phyloP scores from a whole-genome alignment of 805 yeast species.

The Kodamaea nitidulidarum region DNA sequence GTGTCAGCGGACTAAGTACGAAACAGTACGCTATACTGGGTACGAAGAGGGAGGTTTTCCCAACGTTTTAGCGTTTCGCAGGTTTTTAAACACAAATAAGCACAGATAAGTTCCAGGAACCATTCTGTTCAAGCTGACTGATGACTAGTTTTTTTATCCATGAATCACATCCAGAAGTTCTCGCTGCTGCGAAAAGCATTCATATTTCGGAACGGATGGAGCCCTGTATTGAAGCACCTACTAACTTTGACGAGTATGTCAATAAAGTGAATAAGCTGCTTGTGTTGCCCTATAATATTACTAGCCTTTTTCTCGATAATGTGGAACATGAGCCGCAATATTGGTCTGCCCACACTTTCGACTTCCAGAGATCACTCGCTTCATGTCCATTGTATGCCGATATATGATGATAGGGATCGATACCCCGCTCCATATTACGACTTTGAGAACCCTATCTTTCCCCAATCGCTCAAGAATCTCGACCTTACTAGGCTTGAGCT shows the following conservation, averaged over 20 bases:
- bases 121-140: not conserved
- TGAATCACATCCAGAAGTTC: not conserved
- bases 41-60: too few species aligned
- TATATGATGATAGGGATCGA: too few species aligned
- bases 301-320: not conserved
- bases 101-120: not conserved
- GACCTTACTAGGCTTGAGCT: not conserved
- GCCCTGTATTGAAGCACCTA: not conserved
- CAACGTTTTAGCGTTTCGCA: too few species aligned
- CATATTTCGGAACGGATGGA: not conserved
- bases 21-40: too few species aligned
- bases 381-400: not conserved
- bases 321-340: not conserved
- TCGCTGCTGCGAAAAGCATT: not conserved
- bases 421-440: too few species aligned
- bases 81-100: not conserved
- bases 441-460: not conserved
- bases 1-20: too few species aligned
- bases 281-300: not conserved
- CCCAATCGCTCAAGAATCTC: not conserved
- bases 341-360: not conserved
- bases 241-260: not conserved
- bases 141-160: not conserved
- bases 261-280: not conserved
- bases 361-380: not conserved